Conservation (phyloP, 768 basidiomycete genomes). For the Albatrellus ellisii region DNA sequence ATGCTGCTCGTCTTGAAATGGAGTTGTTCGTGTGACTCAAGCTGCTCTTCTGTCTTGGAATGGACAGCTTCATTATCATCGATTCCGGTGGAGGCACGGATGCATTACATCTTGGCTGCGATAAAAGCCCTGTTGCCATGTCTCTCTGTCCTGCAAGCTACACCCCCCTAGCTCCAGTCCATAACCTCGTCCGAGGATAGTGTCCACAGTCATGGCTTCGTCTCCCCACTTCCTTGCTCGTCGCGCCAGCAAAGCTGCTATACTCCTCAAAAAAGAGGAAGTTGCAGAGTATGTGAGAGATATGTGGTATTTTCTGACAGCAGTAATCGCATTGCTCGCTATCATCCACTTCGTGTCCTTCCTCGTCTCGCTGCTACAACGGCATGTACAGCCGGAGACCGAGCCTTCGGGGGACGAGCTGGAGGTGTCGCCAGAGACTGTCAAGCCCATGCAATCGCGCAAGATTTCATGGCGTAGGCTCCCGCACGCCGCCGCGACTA, state of each 20-base stretch:
- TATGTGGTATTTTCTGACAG: conserved; percentile 28
- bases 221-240: conserved; percentile 2
- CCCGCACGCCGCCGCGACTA: conserved; percentile 25
- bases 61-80: no score
- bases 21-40: no score
- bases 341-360: conserved; percentile 19
- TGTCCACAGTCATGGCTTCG: conserved; percentile 5
- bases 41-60: no score
- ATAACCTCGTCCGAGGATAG: no score
- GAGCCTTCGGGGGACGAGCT: conserved; percentile 3
- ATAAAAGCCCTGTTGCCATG: background rate
- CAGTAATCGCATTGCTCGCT: conserved; percentile 25
- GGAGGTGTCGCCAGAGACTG: conserved; percentile 8
- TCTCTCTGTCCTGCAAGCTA: no score
- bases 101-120: background rate
- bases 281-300: conserved; percentile 28
- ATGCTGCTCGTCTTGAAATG: no score
- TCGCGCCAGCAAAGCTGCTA: no score
- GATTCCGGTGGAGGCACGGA: background rate
- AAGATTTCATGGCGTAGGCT: conserved; percentile 20
- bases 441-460: conserved; percentile 10
- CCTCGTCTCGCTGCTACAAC: conserved; percentile 6
- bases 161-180: no score
- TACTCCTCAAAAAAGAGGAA: conserved; percentile 23
- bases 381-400: background rate